Percentiles rank a stretch among this genome's conserved stretches.
These are phyloP conservation scores for Neltuma alba DNA, from an alignment of 306 rosid genomes.

Conservation along the genomic window DNA sequence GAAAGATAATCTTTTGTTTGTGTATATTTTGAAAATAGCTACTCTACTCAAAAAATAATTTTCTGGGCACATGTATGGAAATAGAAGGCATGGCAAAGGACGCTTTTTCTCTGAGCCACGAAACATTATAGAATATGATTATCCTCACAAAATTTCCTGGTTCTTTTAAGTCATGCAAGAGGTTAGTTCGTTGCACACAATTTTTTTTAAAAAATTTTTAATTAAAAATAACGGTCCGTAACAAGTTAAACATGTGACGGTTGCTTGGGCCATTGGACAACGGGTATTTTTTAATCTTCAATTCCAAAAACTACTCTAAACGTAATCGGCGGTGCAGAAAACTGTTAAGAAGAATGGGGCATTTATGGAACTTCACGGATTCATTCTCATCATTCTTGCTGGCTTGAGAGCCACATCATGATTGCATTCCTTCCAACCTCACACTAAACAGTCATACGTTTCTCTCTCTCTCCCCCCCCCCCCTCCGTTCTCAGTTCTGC, in stretches of 20 bases:
- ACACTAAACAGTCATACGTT: too few species aligned
- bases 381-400: neutral
- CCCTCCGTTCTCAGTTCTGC: neutral
- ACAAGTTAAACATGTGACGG: neutral
- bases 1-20: too few species aligned
- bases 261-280: neutral
- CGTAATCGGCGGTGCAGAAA: neutral
- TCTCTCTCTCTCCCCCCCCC: neutral
- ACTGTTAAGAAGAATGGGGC: neutral
- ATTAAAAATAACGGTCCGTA: neutral
- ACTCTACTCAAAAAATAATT: too few species aligned
- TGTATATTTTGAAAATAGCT: too few species aligned
- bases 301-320: neutral
- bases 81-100: too few species aligned
- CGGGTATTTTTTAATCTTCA: neutral
- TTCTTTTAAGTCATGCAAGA: neutral
- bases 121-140: too few species aligned
- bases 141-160: neutral
- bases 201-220: neutral
- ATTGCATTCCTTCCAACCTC: slow-evolving; percentile 11
- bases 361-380: neutral
- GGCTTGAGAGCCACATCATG: neutral
- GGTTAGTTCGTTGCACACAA: neutral
- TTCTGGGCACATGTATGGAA: too few species aligned
- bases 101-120: too few species aligned